Evolutionary conservation across 2,329 filamentous ascomycete genomes (phyloP), one percentile per base, ranked within the genome.

Genomic region (Pochonia chlamydosporia): DNA sequence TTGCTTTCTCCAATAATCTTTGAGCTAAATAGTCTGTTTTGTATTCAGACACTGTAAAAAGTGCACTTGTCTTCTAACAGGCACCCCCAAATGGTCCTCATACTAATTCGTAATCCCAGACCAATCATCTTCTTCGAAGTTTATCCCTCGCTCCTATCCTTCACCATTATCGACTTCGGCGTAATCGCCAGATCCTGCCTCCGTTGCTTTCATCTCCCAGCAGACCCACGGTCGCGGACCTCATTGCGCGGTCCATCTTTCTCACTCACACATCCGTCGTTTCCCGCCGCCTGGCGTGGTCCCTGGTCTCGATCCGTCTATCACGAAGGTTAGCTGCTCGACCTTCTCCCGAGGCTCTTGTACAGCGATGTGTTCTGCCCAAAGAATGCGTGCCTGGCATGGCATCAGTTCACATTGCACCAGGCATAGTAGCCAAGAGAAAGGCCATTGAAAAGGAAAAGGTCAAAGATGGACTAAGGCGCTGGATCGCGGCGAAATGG

Each of bases 91-190:
- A 21, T 37, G n/a, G n/a, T n/a, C n/a, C n/a, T n/a, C n/a, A n/a
- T n/a, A 25, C 21, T 45, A 21, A 30, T 43, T 40, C 11, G 36
- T 46, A 37, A 7, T 20, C 14, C 20, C 60, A 85, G 82, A 78
- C 76, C 33, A 83, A 73, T 50, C 84, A 78, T 59, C 75, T 75
- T 50, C 72, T 89, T 44, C 81, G 84, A 53, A 62, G 65, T 37
- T 73, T 88, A 42, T 81, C 80, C 21, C 70, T 81, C 37, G 74
- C 82, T 36, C 85, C 84, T n/a, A 71, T 86, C 46, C 68, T 88
- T 14, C 84, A 87, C 60, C 69, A 69, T 45, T 70, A 76, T 53
- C 82, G 84, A 40, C 75, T 86, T 18, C 80, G 75, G 43, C 74
- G 69, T 52, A 77, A 73, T 30, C 78, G 81, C 30, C 56, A 67